Evolutionary conservation across 495 filamentous ascomycete genomes (phyloP).

Genomic region (Neurospora pannonica): DNA sequence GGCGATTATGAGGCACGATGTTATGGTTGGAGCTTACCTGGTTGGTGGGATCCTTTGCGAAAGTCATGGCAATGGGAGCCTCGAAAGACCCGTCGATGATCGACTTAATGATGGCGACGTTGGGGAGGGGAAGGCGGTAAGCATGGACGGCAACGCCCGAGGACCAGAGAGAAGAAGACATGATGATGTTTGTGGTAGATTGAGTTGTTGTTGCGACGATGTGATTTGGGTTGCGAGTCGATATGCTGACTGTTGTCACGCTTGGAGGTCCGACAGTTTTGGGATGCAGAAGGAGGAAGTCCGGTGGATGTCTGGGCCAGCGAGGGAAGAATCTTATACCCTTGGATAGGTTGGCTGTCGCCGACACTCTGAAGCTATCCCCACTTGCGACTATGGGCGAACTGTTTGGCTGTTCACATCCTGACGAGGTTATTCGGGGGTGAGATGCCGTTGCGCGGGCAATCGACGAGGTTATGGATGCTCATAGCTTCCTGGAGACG

Average conservation of each 20-base stretch:
- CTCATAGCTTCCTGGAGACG: background rate
- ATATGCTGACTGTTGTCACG: background rate
- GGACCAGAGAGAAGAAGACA: background rate
- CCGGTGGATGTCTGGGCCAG: too few species aligned
- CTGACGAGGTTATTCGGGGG: background rate
- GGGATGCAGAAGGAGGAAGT: background rate
- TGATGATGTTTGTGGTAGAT: background rate
- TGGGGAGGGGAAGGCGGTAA: background rate
- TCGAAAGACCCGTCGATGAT: background rate
- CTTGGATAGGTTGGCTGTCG: background rate
- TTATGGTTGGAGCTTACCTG: background rate
- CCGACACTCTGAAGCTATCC: background rate
- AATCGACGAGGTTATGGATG: background rate
- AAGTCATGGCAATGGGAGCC: background rate
- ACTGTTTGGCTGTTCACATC: background rate
- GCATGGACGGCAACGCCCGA: background rate
- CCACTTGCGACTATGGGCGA: background rate
- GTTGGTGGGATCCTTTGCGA: background rate
- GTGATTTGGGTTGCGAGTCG: background rate
- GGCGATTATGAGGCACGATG: rapidly evolving
- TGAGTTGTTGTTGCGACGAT: background rate
- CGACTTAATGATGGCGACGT: background rate
- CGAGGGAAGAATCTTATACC: background rate
- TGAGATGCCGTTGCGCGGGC: background rate
- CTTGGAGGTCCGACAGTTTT: background rate